These are phyloP conservation scores for Salicornia ramosissima DNA, from an alignment of 148 eudicot genomes.

Conservation along the genomic window DNA sequence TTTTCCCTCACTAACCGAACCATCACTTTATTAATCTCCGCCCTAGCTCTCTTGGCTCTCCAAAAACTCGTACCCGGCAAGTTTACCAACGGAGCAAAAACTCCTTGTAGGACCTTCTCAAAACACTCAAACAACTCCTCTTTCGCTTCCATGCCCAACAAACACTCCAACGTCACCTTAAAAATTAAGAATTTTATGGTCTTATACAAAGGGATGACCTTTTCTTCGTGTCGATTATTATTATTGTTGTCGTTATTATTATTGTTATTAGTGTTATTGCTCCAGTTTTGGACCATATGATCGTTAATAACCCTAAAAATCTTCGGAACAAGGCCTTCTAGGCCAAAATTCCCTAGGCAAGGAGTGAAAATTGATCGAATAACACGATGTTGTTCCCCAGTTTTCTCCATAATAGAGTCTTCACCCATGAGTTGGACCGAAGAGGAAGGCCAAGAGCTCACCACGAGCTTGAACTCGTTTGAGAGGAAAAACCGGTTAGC, in stretches of 20 bases:
- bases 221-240: constrained; percentile 3
- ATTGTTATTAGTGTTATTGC: background rate
- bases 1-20: constrained; percentile 43
- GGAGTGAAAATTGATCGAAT: constrained; percentile 51
- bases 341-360: constrained; percentile 37
- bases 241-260: background rate
- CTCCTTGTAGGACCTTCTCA: constrained; percentile 72
- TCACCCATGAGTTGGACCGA: constrained; percentile 75
- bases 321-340: constrained; percentile 48
- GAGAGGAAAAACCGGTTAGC: constrained; percentile 65
- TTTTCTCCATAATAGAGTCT: constrained; percentile 73
- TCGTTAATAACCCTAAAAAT: constrained; percentile 35
- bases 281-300: constrained; percentile 46
- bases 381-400: constrained; percentile 48
- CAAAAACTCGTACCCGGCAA: constrained; percentile 66
- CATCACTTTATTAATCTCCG: constrained; percentile 42
- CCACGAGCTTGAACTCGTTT: constrained; percentile 77
- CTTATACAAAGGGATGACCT: constrained; percentile 29
- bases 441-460: constrained; percentile 81
- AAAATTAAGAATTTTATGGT: constrained; percentile 50
- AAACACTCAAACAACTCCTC: constrained; percentile 41
- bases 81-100: constrained; percentile 45
- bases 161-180: constrained; percentile 54
- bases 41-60: constrained; percentile 63
- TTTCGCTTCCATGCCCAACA: constrained; percentile 54